phyloP scores from a whole-genome alignment of 805 yeast species.

The Candida ficus region DNA sequence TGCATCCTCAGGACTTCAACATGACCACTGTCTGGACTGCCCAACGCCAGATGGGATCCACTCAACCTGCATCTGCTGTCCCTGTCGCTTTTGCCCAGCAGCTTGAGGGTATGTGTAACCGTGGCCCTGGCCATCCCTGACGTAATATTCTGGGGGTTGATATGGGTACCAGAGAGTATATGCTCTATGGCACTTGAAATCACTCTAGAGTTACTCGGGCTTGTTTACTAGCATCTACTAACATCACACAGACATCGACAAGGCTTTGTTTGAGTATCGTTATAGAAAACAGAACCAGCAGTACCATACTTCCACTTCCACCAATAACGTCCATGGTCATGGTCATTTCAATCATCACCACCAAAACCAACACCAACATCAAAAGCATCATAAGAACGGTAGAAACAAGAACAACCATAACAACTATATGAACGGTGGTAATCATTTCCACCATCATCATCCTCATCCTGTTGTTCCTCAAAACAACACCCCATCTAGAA shows the following conservation, averaged over 20 bases:
- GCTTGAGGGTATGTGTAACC: slow-evolving; percentile 5
- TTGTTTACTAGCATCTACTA: slow-evolving; percentile 10
- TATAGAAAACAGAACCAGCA: slow-evolving; percentile 19
- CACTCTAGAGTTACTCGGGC: too few species aligned
- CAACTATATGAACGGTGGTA: background rate
- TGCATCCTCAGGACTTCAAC: background rate
- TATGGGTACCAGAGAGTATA: too few species aligned
- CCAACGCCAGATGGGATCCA: background rate
- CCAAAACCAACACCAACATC: background rate
- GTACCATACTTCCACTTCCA: slow-evolving; percentile 2
- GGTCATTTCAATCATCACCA: background rate
- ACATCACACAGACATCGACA: slow-evolving; percentile 18
- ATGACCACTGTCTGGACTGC: slow-evolving; percentile 4
- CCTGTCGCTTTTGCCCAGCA: slow-evolving; percentile 6
- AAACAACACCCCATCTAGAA: background rate
- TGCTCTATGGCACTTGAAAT: too few species aligned
- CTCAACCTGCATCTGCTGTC: background rate
- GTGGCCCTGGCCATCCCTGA: background rate
- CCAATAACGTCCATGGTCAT: slow-evolving; percentile 1
- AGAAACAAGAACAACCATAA: background rate
- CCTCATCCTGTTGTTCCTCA: background rate
- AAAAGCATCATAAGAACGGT: slow-evolving; percentile 1
- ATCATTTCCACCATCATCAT: background rate
- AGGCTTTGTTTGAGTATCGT: slow-evolving; percentile 22
- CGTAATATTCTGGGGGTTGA: slow-evolving; percentile 2